These are phyloP conservation scores for Lycium ferocissimum DNA, from an alignment of 257 asterid species.

Conservation along the genomic window DNA sequence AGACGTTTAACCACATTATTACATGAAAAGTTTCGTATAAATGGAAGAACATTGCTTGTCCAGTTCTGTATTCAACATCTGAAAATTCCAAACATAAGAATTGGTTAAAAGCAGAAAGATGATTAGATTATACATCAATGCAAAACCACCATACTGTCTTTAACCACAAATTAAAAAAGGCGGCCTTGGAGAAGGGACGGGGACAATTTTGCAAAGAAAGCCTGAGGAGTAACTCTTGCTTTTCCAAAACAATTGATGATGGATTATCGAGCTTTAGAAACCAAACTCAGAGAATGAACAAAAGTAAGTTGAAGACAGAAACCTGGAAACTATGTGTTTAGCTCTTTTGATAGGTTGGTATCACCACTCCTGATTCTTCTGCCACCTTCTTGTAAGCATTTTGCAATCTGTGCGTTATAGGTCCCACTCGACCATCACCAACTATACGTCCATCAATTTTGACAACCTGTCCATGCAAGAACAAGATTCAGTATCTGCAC, in stretches of 20 bases:
- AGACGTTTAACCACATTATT: not conserved
- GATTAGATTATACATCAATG: no score
- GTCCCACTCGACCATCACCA: constrained; percentile 86
- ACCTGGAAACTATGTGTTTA: constrained; percentile 36
- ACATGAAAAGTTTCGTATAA: not conserved
- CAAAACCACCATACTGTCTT: no score
- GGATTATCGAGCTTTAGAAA: not conserved
- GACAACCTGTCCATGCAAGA: constrained; percentile 55
- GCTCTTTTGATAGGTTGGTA: constrained; percentile 65
- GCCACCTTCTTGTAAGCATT: constrained; percentile 59
- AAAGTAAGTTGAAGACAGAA: not conserved
- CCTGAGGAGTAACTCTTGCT: not conserved
- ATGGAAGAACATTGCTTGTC: not conserved
- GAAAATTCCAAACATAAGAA: not conserved
- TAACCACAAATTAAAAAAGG: no score
- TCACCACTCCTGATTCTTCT: constrained; percentile 73
- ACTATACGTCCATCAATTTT: constrained; percentile 79
- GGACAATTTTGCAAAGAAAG: not conserved
- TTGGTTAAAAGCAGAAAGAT: not conserved
- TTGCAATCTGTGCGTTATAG: constrained; percentile 75
- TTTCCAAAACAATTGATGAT: not conserved
- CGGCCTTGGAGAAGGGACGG: not conserved
- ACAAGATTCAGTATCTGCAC: not conserved
- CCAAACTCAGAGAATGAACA: not conserved
- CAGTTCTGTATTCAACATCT: not conserved